These are phyloP conservation scores for Nothophoma quercina DNA, from an alignment of 2,329 filamentous ascomycete genomes.

Conservation along the genomic window DNA sequence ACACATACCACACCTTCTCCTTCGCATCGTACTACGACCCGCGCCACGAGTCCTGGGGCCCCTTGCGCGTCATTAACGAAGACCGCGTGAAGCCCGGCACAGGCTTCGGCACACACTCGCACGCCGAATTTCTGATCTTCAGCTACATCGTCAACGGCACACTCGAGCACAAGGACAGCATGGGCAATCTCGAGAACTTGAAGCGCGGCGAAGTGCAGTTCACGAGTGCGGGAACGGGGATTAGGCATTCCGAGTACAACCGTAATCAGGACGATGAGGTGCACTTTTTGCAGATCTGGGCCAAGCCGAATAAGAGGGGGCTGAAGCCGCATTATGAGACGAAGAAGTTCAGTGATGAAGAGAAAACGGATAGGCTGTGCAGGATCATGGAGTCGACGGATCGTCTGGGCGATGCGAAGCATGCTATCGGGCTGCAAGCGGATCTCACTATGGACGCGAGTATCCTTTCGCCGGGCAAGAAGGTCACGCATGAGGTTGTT, in stretches of 20 bases:
- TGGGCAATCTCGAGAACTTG: constrained; percentile 75
- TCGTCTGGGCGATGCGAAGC: constrained; percentile 69
- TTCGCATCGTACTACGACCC: constrained; percentile 78
- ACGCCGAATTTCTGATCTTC: constrained; percentile 90
- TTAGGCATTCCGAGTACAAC: constrained; percentile 85
- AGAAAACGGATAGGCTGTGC: constrained; percentile 75
- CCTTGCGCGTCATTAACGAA: constrained; percentile 86
- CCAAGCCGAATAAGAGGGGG: constrained; percentile 76
- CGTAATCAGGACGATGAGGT: constrained; percentile 74
- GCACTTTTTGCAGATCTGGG: constrained; percentile 92
- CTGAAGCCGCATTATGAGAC: constrained; percentile 81
- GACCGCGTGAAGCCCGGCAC: constrained; percentile 77
- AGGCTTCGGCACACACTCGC: constrained; percentile 85
- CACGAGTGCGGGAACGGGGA: constrained; percentile 82
- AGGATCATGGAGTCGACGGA: constrained; percentile 79
- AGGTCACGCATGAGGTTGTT: constrained; percentile 77
- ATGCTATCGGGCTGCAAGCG: constrained; percentile 79
- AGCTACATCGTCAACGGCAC: constrained; percentile 85
- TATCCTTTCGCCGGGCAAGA: constrained; percentile 70
- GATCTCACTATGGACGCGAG: constrained; percentile 85
- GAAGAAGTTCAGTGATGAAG: constrained; percentile 72
- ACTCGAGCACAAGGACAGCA: constrained; percentile 86
- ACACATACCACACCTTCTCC: constrained; percentile 85
- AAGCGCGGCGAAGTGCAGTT: constrained; percentile 86
- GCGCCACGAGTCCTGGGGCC: constrained; percentile 72